Evolutionary conservation across 2,329 filamentous ascomycete genomes (phyloP), one percentile per base, ranked within the genome.

Genomic region (Cladosporium oxysporum): DNA sequence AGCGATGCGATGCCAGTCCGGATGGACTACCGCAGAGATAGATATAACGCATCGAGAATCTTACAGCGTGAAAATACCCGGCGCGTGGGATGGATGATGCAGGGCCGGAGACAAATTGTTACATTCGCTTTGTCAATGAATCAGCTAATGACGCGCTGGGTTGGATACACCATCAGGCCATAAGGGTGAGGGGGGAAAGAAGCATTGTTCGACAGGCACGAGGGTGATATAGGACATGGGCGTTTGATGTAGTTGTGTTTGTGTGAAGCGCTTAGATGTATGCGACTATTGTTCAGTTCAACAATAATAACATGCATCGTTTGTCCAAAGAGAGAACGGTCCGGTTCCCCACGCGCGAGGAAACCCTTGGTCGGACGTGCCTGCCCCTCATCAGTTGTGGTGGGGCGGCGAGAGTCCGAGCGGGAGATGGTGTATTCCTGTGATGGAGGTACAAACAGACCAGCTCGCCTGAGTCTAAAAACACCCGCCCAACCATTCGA

Each of bases 381-480:
- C 37, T 26, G 23, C 23, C 23, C 23, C 23, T 26, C 37, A 16
- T 41, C 37, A 41, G 16, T 41, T 41, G 14, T 29, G 50, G 50
- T 53, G 50, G 50, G 50, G 50, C 50, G 18, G 23, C 23, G 3
- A 16, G 28, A 49, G 44, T 49, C 18, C n/a, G 49, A 4, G 49
- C 23, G 23, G 49, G 26, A 4, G 49, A 16, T 53, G 50, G 52
- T 21, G 26, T 29, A 31, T n/a, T 55, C 28, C 18, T 21, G 16
- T 8, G 52, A 6, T 41, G 33, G 55, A 18, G 31, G 8, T 44
- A 58, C 37, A 47, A 47, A 59, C 57, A 41, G 31, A 18, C 35
- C 55, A 58, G 57, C 57, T 59, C 57, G 57, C 57, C 57, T 59
- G 57, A 59, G 37, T 41, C 41, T 26, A 29, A 28, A 53, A 29